Evolutionary conservation across 805 yeast genomes (phyloP).

Genomic region (Jamesozyma lodderae): DNA sequence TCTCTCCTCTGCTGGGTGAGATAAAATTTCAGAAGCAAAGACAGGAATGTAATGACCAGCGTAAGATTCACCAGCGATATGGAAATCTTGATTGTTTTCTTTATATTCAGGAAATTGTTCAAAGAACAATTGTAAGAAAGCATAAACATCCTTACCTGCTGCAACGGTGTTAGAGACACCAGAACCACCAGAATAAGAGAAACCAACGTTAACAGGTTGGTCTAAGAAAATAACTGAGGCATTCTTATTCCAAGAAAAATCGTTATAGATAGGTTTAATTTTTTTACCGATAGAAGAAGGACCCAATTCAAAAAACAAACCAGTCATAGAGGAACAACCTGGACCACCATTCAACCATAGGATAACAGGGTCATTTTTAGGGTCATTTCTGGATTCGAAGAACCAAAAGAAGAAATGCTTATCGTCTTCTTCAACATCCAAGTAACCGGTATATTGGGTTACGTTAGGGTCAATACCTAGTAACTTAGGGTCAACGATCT

Average conservation of each 20-base stretch:
- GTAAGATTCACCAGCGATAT: slow-evolving; percentile 90
- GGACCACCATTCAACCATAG: slow-evolving; percentile 98
- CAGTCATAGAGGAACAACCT: slow-evolving; percentile 97
- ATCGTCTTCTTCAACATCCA: slow-evolving; percentile 54
- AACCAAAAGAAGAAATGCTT: slow-evolving; percentile 82
- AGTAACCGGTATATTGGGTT: slow-evolving; percentile 76
- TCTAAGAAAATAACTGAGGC: slow-evolving; percentile 82
- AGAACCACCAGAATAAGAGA: slow-evolving; percentile 49
- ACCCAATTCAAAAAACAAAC: slow-evolving; percentile 90
- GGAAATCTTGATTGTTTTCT: slow-evolving; percentile 43
- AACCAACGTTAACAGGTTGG: slow-evolving; percentile 94
- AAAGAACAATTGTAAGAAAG: slow-evolving; percentile 59
- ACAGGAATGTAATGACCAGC: slow-evolving; percentile 97
- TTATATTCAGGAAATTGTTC: slow-evolving; percentile 73
- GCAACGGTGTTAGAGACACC: slow-evolving; percentile 64
- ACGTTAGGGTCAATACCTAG: slow-evolving; percentile 71
- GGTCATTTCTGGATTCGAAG: slow-evolving; percentile 83
- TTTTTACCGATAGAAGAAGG: slow-evolving; percentile 60
- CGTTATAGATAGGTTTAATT: slow-evolving; percentile 43
- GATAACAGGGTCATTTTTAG: slow-evolving; percentile 74
- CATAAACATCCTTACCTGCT: slow-evolving; percentile 40
- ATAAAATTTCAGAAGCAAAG: slow-evolving; percentile 71
- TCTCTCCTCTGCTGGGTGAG: slow-evolving; percentile 47
- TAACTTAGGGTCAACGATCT: slow-evolving; percentile 44
- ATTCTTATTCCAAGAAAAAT: slow-evolving; percentile 76